Base-by-base conservation (phyloP, 2,329 filamentous ascomycete genomes). In the Cladophialophora chaetospira region DNA sequence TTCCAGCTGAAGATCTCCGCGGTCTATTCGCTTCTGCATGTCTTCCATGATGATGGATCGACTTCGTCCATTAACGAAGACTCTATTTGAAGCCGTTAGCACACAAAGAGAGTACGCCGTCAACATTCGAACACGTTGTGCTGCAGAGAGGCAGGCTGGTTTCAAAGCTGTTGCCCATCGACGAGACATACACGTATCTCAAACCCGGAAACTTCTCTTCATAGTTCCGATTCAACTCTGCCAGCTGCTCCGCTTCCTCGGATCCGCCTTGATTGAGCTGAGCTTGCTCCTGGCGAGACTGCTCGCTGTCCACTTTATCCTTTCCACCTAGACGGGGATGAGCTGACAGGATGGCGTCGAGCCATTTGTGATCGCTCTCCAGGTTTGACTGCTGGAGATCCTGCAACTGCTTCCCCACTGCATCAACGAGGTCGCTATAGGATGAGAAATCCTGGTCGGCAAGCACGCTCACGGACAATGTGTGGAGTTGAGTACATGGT, bases 21-120 rank as follows among this genome's bases (percentile, higher is more conserved):
- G 77, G 13, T 79, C 82, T 67, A 96, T 96, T 50, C 92, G 80
- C 50, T 74, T 71, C 61, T 81, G 81, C 89, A 96, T 96, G 67
- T 96, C 86, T 61, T 83, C 79, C 87, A 96, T 90, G 53, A 97
- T 87, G 60, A 83, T 82, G 1, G 82, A 79, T 55, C 91, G 79
- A 36, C 83, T 80, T 44, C 92, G 82, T 0, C 90, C 91, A 70
- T 96, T 92, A 54, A 97, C 93, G 71, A 96, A 97, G 15, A 93
- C 89, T 40, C 82, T 85, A 61, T 31, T 45, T 6, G 23, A 38
- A 9, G 23, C 11, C 2, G 36, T n/a, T 40, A 17, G 19, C 17
- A 28, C 15, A 13, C 21, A 13, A 26, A 21, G 19, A 15, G 19
- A 19, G 15, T 40, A 17, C 11, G 42, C 40, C n/a, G 21, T 6